Evolutionary conservation across 306 rosid species (phyloP), one percentile per base, ranked within the genome.

Genomic region (Malus asiatica): DNA sequence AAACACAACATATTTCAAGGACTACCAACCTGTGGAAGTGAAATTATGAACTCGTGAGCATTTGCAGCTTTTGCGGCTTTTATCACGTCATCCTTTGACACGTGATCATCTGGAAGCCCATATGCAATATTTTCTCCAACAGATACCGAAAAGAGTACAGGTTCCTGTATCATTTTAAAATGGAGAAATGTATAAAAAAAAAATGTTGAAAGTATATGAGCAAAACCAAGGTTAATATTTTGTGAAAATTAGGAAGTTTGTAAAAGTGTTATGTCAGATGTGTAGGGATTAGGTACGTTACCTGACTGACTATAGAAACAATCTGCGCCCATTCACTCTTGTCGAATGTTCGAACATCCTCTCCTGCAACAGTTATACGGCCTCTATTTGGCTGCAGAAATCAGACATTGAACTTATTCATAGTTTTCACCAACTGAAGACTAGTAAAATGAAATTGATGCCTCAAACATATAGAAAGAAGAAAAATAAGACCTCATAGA

Each of bases 41-140:
- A 86, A 85, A 95, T 83, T 75, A 95, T 92, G 77, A 95, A 95
- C 27, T 94, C 98, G 55, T 95, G 98, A 67, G 98, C 98, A 83
- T 92, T 95, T 76, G 98, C 98, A 51, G 98, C 96, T 79, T 90
- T 95, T 16, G 98, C 97, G 68, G 98, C 97, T 87, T 95, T 95
- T 80, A 95, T 90, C 75, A 95, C 88, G 13, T 95, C 98, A 48
- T 95, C 96, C 82, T 78, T 92, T 48, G 96, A 92, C 78, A 95
- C 97, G 65, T 83, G 40, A 13, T 95, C 93, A 71, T 95, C 97
- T 22, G 97, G 98, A 89, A 92, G 98, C 81, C 98, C 98, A 72
- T 95, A 95, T 44, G 96, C 97, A 67, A 95, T 92, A 78, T 95
- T 95, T 88, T 95, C 98, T 77, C 97, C 98, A 46, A 95, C 92